Evolutionary conservation across 768 basidiomycete species (phyloP), one percentile per base, ranked within the genome.

Genomic region (Russula vinacea): DNA sequence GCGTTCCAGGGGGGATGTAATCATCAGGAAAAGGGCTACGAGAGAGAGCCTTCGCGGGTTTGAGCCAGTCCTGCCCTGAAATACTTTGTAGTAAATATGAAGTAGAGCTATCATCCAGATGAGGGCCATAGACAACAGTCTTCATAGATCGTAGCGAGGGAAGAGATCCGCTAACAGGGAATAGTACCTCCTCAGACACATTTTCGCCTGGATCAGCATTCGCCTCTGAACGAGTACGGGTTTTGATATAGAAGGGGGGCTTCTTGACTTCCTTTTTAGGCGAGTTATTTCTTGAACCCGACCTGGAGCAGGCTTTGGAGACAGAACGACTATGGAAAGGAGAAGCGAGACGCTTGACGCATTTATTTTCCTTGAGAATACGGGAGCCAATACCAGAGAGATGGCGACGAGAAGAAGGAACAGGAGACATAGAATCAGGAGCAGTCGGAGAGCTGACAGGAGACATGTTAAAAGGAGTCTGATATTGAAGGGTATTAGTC

Each of bases 271-370:
- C 67, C 62, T 73, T 57, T 62, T 68, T 66, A 14, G 57, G 58
- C 47, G 72, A 52, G 44, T 66, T 69, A 62, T 71, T 62, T 13
- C 62, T 53, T 22, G 52, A 29, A 35, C 60, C 60, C 24, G 73
- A 74, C 7, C 79, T 77, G 56, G 79, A 80, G 26, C 76, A 61
- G 33, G 72, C 61, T 49, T 74, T 71, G 57, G 82, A 82, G 40
- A 70, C 71, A 19, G 81, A 79, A 49, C 78, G 76, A 50, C 81
- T 81, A 56, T 70, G 74, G 67, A 81, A 83, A 1, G 82, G 81
- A 29, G 80, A 82, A 13, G 75, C 78, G 26, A 82, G 76, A 22
- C 52, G 32, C 24, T 45, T 45, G 29, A 58, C 65, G 26, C 29
- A 10, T 22, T 42, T 61, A 56, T 80, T 81, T 65, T 80, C 78